phyloP scores from a whole-genome alignment of 169 alveolate genomes.

The Eimeria zaria region DNA sequence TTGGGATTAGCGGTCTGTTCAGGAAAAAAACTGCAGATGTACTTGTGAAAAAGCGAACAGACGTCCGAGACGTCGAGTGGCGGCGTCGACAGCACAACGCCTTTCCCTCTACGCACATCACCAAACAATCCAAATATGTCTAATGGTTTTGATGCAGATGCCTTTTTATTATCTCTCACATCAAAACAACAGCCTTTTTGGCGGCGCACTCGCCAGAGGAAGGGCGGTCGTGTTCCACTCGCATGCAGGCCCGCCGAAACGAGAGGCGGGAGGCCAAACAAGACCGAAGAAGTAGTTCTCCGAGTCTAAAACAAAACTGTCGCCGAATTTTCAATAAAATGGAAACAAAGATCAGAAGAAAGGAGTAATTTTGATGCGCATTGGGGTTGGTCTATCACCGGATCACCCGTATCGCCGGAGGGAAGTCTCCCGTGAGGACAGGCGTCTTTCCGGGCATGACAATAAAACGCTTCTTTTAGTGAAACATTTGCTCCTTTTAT shows the following conservation, averaged over 20 bases:
- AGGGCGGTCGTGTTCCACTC: background rate
- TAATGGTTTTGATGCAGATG: background rate
- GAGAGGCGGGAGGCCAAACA: background rate
- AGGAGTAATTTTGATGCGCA: background rate
- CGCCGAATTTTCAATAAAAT: background rate
- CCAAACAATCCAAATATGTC: background rate
- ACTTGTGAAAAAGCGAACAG: background rate
- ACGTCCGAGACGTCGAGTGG: background rate
- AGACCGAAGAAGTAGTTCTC: background rate
- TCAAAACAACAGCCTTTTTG: background rate
- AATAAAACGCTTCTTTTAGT: background rate
- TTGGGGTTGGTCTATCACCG: background rate
- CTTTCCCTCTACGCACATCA: background rate
- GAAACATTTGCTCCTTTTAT: background rate
- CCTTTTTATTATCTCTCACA: background rate
- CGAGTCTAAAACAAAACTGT: background rate
- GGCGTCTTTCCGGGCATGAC: background rate
- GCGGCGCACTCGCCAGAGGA: background rate
- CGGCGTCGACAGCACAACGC: background rate
- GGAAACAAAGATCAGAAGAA: background rate
- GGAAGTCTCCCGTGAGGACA: background rate
- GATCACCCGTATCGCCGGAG: background rate
- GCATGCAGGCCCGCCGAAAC: slow-evolving; percentile 38
- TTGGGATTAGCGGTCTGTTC: background rate
- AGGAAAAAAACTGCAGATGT: background rate